A percentile compares a stretch with the other conserved stretches of the same genome.
These are phyloP conservation scores for Oryza australiensis DNA, from an alignment of 176 grass and related monocot species.

Conservation along the genomic window DNA sequence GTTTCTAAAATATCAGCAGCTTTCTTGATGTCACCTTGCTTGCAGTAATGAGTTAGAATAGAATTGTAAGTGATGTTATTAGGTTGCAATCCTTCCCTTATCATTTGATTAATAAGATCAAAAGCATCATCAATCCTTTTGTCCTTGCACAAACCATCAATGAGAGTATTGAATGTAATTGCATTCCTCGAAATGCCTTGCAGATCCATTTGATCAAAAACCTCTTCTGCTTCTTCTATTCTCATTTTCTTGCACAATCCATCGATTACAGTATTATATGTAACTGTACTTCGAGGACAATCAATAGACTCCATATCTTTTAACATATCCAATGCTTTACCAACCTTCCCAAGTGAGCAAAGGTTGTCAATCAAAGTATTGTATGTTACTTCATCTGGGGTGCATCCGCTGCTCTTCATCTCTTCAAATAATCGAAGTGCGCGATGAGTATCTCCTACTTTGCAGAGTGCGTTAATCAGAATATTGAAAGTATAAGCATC, in stretches of 20 bases:
- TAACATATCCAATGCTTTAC: conserved; percentile 74
- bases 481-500: conserved; percentile 90
- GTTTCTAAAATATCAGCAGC: conserved; percentile 72
- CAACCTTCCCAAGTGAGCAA: conserved; percentile 60
- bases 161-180: conserved; percentile 73
- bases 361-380: conserved; percentile 80
- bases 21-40: conserved; percentile 80
- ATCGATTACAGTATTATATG: conserved; percentile 82
- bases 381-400: conserved; percentile 81
- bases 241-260: conserved; percentile 84
- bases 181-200: conserved; percentile 71
- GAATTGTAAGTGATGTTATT: conserved; percentile 89
- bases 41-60: conserved; percentile 91
- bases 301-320: conserved; percentile 86
- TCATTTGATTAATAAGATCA: conserved; percentile 78
- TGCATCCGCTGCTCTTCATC: conserved; percentile 83
- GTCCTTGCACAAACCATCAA: conserved; percentile 82
- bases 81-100: conserved; percentile 65
- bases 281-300: conserved; percentile 61
- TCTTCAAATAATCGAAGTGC: conserved; percentile 81
- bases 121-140: conserved; percentile 74
- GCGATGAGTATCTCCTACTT: conserved; percentile 63
- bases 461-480: conserved; percentile 76
- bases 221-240: conserved; percentile 81
- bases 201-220: conserved; percentile 93